These are phyloP conservation scores for Rhypophila decipiens DNA, from an alignment of 495 filamentous ascomycete genomes.

Conservation along the genomic window DNA sequence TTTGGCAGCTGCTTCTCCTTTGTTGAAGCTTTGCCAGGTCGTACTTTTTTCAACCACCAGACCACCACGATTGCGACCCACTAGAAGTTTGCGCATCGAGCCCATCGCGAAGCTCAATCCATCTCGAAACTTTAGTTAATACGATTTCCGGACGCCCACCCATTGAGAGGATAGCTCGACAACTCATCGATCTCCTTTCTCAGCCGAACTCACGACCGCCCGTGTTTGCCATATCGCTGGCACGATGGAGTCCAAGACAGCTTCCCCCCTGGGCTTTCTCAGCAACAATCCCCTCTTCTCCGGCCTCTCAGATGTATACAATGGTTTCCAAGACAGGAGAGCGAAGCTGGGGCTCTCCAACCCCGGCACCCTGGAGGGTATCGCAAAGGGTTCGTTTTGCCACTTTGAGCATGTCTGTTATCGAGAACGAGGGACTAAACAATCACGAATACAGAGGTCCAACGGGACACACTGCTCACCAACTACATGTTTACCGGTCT, in stretches of 20 bases:
- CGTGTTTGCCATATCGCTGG: constrained; percentile 13
- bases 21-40: no score
- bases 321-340: constrained; percentile 76
- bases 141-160: no score
- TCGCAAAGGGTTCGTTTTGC: constrained; percentile 52
- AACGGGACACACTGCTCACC: constrained; percentile 88
- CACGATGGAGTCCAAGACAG: constrained; percentile 37
- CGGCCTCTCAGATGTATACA: constrained; percentile 70
- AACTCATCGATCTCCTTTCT: no score
- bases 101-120: no score
- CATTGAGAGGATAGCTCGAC: no score
- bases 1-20: no score
- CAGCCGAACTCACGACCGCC: constrained; percentile 10
- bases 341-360: constrained; percentile 82
- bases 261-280: constrained; percentile 59
- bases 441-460: constrained; percentile 63
- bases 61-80: no score
- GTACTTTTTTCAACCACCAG: no score
- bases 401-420: no score
- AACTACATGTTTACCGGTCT: constrained; percentile 95
- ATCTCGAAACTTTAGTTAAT: no score
- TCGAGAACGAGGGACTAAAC: no score
- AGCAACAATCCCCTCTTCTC: constrained; percentile 64
- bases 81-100: no score
- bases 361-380: constrained; percentile 86